These are phyloP conservation scores for Penicillium steckii DNA, from an alignment of 495 filamentous ascomycete species.

Conservation along the genomic window DNA sequence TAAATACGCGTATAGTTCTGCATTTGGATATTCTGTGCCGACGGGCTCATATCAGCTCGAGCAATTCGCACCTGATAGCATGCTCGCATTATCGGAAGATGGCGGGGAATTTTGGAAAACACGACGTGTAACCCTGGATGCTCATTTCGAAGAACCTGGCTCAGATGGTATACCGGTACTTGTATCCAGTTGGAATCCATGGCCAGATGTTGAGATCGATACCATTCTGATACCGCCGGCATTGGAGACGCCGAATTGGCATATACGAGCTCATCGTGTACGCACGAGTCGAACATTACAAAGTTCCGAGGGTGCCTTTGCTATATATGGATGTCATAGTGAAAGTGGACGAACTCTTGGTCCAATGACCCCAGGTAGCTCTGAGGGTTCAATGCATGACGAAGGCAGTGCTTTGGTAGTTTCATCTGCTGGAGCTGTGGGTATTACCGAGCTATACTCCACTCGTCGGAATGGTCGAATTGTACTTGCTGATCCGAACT, in stretches of 20 bases:
- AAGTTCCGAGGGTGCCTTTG: conserved; percentile 69
- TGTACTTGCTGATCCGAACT: conserved; percentile 75
- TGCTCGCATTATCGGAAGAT: conserved; percentile 75
- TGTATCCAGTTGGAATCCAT: conserved; percentile 66
- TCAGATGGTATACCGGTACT: conserved; percentile 53
- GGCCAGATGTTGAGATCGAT: conserved; percentile 60
- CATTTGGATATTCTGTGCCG: conserved; percentile 74
- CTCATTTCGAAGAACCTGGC: conserved; percentile 52
- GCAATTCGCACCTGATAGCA: conserved; percentile 70
- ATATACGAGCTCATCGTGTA: conserved; percentile 63
- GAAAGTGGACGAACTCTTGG: conserved; percentile 58
- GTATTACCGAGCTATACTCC: conserved; percentile 59
- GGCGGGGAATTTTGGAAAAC: conserved; percentile 79
- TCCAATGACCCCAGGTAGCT: conserved; percentile 45
- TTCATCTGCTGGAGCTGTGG: conserved; percentile 64
- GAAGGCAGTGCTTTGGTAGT: conserved; percentile 58
- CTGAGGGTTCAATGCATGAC: conserved; percentile 56
- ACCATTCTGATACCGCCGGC: conserved; percentile 63
- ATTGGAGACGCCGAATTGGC: conserved; percentile 59
- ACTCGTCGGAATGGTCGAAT: conserved; percentile 52
- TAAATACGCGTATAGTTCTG: conserved; percentile 70
- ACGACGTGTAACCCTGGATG: conserved; percentile 57
- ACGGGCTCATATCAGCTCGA: conserved; percentile 74
- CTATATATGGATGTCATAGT: conserved; percentile 62
- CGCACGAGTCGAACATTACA: conserved; percentile 56